A percentile compares a stretch with the other conserved stretches of the same genome.
These are phyloP conservation scores for Bromus sterilis DNA, from an alignment of 176 grass and related monocot species.

Conservation along the genomic window DNA sequence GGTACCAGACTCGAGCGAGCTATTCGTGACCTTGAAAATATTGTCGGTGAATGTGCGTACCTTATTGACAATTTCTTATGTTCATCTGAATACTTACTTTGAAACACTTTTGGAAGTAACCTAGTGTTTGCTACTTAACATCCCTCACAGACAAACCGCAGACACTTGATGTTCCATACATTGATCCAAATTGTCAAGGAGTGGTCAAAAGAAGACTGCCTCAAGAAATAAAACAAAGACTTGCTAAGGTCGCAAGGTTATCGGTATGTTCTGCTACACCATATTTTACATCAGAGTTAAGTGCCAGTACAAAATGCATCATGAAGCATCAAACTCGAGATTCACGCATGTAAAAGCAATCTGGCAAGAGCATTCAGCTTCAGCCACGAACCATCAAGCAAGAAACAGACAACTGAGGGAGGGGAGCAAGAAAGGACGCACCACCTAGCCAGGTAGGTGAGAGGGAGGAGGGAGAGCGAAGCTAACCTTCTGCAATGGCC, in stretches of 20 bases:
- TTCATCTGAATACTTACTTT: constrained; percentile 2
- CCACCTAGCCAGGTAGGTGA: neutral
- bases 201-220: constrained; percentile 74
- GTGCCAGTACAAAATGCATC: neutral
- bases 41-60: constrained; percentile 64
- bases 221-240: constrained; percentile 68
- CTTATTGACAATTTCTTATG: neutral
- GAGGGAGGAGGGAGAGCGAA: neutral
- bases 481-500: neutral
- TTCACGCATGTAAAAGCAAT: neutral
- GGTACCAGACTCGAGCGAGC: constrained; percentile 74
- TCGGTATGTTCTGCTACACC: constrained; percentile 43
- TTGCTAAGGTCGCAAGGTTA: constrained; percentile 81
- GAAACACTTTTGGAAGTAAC: constrained; percentile 11
- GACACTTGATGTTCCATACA: constrained; percentile 47
- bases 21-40: constrained; percentile 67
- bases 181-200: constrained; percentile 46
- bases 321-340: neutral
- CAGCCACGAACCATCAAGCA: neutral
- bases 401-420: neutral
- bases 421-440: neutral
- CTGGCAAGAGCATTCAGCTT: neutral
- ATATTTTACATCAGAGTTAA: constrained; percentile 3
- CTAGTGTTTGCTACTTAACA: constrained; percentile 13
- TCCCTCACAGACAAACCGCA: constrained; percentile 49